These are phyloP conservation scores for Fusarium bactridioides DNA, from an alignment of 2,329 filamentous ascomycete genomes.

Conservation along the genomic window DNA sequence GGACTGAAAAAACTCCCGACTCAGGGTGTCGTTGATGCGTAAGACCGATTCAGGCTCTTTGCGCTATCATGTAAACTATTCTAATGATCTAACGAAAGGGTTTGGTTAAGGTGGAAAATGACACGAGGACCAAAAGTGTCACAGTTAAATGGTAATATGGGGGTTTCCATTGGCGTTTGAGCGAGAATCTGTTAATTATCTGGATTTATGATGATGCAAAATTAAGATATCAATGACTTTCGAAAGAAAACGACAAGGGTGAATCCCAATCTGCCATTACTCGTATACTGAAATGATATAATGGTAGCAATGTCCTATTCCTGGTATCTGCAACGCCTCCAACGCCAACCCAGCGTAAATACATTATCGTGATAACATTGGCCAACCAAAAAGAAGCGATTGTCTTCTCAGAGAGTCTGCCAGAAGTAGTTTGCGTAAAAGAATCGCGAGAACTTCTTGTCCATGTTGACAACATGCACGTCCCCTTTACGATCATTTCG, in stretches of 20 bases:
- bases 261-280: not conserved
- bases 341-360: constrained; percentile 13
- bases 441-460: constrained; percentile 87
- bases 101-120: not conserved
- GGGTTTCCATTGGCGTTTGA: constrained; percentile 12
- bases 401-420: constrained; percentile 74
- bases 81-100: constrained; percentile 30
- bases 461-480: constrained; percentile 93
- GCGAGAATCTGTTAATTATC: not conserved
- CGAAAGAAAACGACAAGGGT: not conserved
- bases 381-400: not conserved
- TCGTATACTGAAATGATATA: not conserved
- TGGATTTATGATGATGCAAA: not conserved
- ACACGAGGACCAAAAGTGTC: constrained; percentile 1
- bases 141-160: not conserved
- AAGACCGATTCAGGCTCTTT: not conserved
- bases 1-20: constrained; percentile 41
- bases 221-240: not conserved
- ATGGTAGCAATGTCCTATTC: not conserved
- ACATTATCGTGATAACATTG: constrained; percentile 14
- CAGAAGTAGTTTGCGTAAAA: constrained; percentile 98
- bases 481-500: constrained; percentile 87
- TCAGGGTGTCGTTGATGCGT: constrained; percentile 32
- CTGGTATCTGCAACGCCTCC: constrained; percentile 36
- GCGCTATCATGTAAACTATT: constrained; percentile 20